These are phyloP conservation scores for Camelina sativa DNA, from an alignment of 345 rosid genomes.

Conservation along the genomic window DNA sequence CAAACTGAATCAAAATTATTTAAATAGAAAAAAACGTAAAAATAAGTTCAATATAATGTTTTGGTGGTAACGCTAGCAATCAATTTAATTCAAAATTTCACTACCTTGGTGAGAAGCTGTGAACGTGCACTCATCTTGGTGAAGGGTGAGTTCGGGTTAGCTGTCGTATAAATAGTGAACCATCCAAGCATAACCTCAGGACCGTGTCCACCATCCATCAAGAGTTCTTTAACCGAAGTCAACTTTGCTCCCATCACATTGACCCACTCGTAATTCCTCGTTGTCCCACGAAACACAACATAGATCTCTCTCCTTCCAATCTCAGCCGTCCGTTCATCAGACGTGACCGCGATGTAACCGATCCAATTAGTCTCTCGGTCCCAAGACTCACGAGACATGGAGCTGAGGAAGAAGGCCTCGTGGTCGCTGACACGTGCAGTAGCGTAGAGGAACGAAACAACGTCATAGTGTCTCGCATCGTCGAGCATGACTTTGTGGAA, in stretches of 20 bases:
- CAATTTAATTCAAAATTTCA: neutral
- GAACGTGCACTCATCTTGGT: slow-evolving; percentile 62
- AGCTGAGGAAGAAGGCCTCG: slow-evolving; percentile 67
- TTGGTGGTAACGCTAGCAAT: neutral
- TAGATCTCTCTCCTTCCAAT: slow-evolving; percentile 79
- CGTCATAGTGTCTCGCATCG: slow-evolving; percentile 53
- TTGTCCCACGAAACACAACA: slow-evolving; percentile 78
- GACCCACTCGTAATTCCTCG: slow-evolving; percentile 82
- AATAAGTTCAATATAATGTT: neutral
- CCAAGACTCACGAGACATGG: slow-evolving; percentile 78
- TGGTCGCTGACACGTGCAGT: slow-evolving; percentile 69
- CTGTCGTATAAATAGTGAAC: slow-evolving; percentile 70
- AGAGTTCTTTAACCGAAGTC: slow-evolving; percentile 46
- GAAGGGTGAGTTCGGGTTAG: slow-evolving; percentile 60
- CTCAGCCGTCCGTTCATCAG: slow-evolving; percentile 54
- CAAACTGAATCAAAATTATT: neutral
- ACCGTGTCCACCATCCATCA: slow-evolving; percentile 35
- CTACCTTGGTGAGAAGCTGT: slow-evolving; percentile 55
- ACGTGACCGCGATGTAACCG: slow-evolving; percentile 73
- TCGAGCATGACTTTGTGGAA: slow-evolving; percentile 72
- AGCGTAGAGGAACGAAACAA: slow-evolving; percentile 69
- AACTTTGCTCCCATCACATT: slow-evolving; percentile 65
- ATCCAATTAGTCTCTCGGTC: slow-evolving; percentile 96
- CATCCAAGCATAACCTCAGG: slow-evolving; percentile 90
- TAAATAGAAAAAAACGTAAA: neutral